A percentile compares a stretch with the other conserved stretches of the same genome.
These are phyloP conservation scores for Diaporthe vaccinii DNA, from an alignment of 2,329 filamentous ascomycete genomes.

Conservation along the genomic window DNA sequence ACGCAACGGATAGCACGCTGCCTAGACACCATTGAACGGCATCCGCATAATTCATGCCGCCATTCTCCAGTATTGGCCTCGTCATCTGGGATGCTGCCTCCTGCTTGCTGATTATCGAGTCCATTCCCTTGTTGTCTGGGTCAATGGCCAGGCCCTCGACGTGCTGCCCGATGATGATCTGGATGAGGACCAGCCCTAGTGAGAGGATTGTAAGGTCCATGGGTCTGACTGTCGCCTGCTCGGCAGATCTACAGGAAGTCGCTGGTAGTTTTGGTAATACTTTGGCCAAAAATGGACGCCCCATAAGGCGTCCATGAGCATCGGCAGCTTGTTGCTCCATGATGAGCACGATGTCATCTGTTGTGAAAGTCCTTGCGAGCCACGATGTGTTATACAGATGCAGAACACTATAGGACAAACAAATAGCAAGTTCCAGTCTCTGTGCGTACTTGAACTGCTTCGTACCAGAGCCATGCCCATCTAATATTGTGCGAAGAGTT, in stretches of 20 bases:
- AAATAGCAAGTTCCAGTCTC: conserved; percentile 30
- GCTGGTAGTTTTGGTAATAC: not conserved
- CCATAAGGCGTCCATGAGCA: not conserved
- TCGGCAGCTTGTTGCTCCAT: not conserved
- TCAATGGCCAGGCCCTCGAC: conserved; percentile 8
- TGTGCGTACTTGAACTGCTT: conserved; percentile 21
- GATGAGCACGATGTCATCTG: conserved; percentile 34
- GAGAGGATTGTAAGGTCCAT: conserved; percentile 23
- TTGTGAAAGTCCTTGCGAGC: conserved; percentile 35
- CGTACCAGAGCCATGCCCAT: not conserved
- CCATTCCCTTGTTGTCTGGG: not conserved
- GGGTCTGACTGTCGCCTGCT: conserved; percentile 11
- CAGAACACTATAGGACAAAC: conserved; percentile 33
- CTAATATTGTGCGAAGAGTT: conserved; percentile 2
- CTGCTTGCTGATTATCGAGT: conserved; percentile 19
- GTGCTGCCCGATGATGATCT: conserved; percentile 22
- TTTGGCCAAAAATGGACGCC: conserved; percentile 11
- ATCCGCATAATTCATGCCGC: conserved; percentile 18
- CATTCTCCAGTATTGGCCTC: conserved; percentile 11
- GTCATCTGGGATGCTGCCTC: conserved; percentile 2
- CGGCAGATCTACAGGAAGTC: not conserved
- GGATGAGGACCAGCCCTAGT: conserved; percentile 20
- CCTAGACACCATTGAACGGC: conserved; percentile 20
- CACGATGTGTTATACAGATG: conserved; percentile 41
- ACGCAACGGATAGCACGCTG: conserved; percentile 1